Evolutionary conservation across 2,329 filamentous ascomycete genomes (phyloP), one percentile per base, ranked within the genome.

Genomic region (Penicillium sp.): DNA sequence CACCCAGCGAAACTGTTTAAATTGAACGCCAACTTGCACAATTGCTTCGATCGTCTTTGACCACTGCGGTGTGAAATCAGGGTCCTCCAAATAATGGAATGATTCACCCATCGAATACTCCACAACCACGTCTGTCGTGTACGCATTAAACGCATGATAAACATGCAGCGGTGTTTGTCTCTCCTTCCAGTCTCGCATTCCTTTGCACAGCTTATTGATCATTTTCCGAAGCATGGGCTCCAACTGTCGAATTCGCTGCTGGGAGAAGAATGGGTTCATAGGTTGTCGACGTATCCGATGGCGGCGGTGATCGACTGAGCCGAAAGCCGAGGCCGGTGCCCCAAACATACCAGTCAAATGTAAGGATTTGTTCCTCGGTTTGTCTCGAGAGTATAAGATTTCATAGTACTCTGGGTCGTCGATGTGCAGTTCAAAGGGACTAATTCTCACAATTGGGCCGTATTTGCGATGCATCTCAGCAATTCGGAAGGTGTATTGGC

Each of bases 81-180:
- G 56, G 7, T 58, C 55, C 24, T 67, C 64, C 8, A 69, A 57
- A 55, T 65, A 67, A 45, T 63, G 53, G 38, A 61, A 66, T 1
- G 56, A 57, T 13, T 57, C 46, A n/a, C 61, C 60, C 57, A 67
- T 61, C n/a, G 61, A 61, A 51, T 74, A 75, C 45, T 72, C 64
- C 52, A 71, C 72, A 54, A 76, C 72, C 39, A 75, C 67, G 29
- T 76, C 73, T 29, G 72, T 72, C 2, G 70, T 70, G 40, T 71
- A 63, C 19, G 70, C 71, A 21, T 65, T 69, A 43, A 70, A 72
- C 0, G 68, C 61, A 49, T 64, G 52, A 32, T 64, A 56, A 29
- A 61, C 48, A 24, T 56, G 53, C 29, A 65, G 47, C 2, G 61
- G 55, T 32, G 45, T 38, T 3, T 46, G 38, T 21, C 53, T 55